These are phyloP conservation scores for Skeletonema potamos DNA, from an alignment of 108 stramenopile genomes.

Conservation along the genomic window DNA sequence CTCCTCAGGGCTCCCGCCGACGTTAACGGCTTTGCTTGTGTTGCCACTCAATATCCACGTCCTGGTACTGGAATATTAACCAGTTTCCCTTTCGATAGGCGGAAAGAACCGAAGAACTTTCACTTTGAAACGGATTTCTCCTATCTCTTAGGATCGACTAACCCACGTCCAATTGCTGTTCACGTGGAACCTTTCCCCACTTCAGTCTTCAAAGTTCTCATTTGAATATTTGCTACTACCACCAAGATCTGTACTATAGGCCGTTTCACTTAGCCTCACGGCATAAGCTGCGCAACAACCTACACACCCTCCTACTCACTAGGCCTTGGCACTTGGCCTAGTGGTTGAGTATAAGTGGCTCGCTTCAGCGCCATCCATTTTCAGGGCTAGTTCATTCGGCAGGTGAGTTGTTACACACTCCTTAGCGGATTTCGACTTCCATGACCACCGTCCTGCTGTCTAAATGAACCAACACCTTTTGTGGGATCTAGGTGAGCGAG, in stretches of 20 bases:
- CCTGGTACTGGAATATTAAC: conserved; percentile 95
- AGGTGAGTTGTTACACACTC: conserved; percentile 91
- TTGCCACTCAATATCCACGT: conserved; percentile 92
- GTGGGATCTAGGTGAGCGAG: conserved; percentile 96
- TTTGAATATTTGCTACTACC: conserved; percentile 97
- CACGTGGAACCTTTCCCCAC: conserved; percentile 90
- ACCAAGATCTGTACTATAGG: conserved; percentile 97
- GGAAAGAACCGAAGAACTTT: conserved; percentile 63
- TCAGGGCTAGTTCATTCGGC: conserved; percentile 92
- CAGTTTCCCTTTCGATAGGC: conserved; percentile 92
- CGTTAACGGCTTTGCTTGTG: conserved; percentile 89
- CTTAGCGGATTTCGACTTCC: conserved; percentile 95
- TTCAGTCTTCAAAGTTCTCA: conserved; percentile 93
- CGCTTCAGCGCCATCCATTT: conserved; percentile 98
- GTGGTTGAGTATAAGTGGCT: conserved; percentile 88
- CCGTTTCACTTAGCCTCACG: conserved; percentile 92
- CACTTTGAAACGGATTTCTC: conserved; percentile 86
- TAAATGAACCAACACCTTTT: conserved; percentile 98
- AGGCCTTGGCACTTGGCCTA: conserved; percentile 62
- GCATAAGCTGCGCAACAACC: conserved; percentile 86
- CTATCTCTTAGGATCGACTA: conserved; percentile 93
- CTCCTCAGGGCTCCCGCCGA: conserved; percentile 86
- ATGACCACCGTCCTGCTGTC: conserved; percentile 98
- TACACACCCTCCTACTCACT: conserved; percentile 95
- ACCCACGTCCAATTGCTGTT: conserved; percentile 91